Base-by-base conservation (phyloP, 352 stramenopile genomes). In the Pythium aristosporum region DNA sequence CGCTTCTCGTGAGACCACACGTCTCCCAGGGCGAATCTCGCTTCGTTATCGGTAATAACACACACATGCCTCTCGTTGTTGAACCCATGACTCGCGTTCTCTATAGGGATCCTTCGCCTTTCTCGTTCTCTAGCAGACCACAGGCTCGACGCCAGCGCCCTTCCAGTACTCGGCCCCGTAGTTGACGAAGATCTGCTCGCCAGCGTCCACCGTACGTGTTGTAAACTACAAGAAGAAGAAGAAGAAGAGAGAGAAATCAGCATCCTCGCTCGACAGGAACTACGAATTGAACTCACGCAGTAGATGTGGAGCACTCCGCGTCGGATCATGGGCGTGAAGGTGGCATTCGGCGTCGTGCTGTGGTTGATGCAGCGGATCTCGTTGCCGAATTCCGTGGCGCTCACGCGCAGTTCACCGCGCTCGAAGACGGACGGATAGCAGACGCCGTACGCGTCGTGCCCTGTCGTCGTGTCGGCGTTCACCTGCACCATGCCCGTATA, bases 311-410 rank as follows among this genome's bases (percentile, higher is more conserved):
- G 75, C 57, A 91, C 79, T 30, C 80, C 84, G 30, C 72, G 65
- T 43, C 83, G 70, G 34, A 91, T 67, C 77, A 90, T 88, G 7
- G 82, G 80, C 39, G 78, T 67, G 54, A 92, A 91, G 50, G 69
- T 72, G 9, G 80, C 78, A 61, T 89, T 92, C 32, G 80, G 75
- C 6, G 63, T 63, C 15, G 60, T 68, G 65, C 80, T 91, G 69
- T 92, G 84, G 61, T 93, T 91, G 57, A 91, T 88, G 63, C 84
- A 91, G 34, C 82, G 85, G 21, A 89, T 91, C 51, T 73, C 65
- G 65, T 93, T 93, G 69, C 82, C 82, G 57, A 87, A 91, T 58
- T 91, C 80, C 32, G 63, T 71, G 10, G 84, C 79, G 57, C 79
- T 89, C 53, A 91, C 77, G 50, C 85, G 86, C 68, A 93, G 37